Percentiles rank a stretch among this genome's conserved stretches.
Evolutionary conservation across 768 basidiomycete species (phyloP).

Genomic region (Suillus americanus): DNA sequence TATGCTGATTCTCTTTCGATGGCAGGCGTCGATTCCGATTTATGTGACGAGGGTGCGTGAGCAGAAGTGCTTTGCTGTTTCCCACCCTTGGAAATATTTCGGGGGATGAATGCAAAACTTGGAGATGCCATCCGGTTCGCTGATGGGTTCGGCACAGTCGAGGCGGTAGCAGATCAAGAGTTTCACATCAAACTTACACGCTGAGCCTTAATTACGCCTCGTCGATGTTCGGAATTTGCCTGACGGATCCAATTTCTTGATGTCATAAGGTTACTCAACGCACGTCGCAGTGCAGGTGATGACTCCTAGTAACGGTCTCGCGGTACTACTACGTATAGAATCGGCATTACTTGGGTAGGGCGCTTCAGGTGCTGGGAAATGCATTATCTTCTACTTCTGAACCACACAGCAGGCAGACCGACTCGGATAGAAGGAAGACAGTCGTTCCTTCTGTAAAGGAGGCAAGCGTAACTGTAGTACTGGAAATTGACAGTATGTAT

Average conservation of each 20-base stretch:
- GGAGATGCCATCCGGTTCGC: slow-evolving; percentile 18
- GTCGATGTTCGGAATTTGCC: not conserved
- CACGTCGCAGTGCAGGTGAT: no score
- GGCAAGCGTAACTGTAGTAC: not conserved
- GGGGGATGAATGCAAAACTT: slow-evolving; percentile 46
- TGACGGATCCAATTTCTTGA: not conserved
- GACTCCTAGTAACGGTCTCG: no score
- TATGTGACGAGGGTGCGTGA: slow-evolving; percentile 8
- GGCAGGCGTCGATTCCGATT: slow-evolving; percentile 7
- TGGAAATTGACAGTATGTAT: no score
- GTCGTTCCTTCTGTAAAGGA: not conserved
- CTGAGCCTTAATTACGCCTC: no score
- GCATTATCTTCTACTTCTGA: no score
- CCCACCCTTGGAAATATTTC: slow-evolving; percentile 40
- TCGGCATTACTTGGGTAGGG: no score
- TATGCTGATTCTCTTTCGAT: slow-evolving; percentile 10
- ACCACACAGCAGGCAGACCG: no score
- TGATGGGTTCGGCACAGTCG: not conserved
- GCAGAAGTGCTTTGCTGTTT: slow-evolving; percentile 24
- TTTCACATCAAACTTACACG: not conserved
- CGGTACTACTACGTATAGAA: no score
- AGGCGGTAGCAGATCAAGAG: not conserved
- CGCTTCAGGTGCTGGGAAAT: no score
- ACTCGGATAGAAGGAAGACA: not conserved
- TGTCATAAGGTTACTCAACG: not conserved